Percentiles rank a stretch among this genome's conserved stretches.
phyloP scores from a whole-genome alignment of 768 basidiomycete genomes.

The Lenzites betulinus region DNA sequence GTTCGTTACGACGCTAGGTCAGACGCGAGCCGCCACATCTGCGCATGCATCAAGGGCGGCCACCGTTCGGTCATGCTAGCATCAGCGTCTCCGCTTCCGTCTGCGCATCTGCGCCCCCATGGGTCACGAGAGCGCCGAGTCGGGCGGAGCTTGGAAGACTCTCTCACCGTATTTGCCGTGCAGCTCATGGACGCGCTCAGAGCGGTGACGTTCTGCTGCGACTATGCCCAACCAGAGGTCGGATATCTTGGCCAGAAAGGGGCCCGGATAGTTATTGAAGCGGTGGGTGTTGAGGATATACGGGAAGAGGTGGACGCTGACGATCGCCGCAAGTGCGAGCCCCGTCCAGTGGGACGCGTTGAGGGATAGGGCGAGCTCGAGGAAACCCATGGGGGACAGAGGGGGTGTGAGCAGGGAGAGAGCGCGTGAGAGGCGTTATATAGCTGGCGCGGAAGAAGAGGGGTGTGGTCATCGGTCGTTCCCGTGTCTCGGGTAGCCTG shows the following conservation, averaged over 20 bases:
- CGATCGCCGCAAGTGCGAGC: constrained; percentile 19
- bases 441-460: constrained; percentile 9
- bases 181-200: constrained; percentile 69
- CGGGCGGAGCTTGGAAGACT: constrained; percentile 10
- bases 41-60: too few species aligned
- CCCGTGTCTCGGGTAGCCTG: background rate
- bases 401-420: background rate
- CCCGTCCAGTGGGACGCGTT: constrained; percentile 22
- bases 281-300: constrained; percentile 61
- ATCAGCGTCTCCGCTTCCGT: too few species aligned
- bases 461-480: constrained; percentile 3
- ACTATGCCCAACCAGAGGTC: constrained; percentile 73
- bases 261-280: constrained; percentile 52
- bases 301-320: constrained; percentile 39
- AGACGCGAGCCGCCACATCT: background rate
- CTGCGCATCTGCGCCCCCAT: constrained; percentile 4
- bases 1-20: too few species aligned
- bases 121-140: constrained; percentile 15
- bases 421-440: constrained; percentile 1
- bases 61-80: too few species aligned
- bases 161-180: constrained; percentile 74
- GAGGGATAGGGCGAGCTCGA: constrained; percentile 17
- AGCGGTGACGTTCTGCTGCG: constrained; percentile 70
- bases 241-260: constrained; percentile 63
- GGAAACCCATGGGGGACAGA: constrained; percentile 16